Evolutionary conservation across 75 land plant genomes (phyloP).

Genomic region (Isoetes taiwanensis): DNA sequence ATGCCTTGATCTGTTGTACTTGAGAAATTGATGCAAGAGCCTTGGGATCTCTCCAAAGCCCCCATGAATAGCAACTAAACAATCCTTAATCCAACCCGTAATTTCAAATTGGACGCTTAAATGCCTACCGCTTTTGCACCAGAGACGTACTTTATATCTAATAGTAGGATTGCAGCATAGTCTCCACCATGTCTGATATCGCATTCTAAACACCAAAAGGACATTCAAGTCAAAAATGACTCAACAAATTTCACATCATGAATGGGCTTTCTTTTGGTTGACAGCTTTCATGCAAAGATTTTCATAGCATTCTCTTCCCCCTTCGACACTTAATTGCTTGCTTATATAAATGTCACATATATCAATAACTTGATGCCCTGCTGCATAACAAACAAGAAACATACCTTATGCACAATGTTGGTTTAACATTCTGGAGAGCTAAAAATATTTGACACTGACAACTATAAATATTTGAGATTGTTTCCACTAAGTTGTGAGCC

Average conservation of each 20-base stretch:
- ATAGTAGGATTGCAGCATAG: neutral
- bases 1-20: neutral
- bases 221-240: neutral
- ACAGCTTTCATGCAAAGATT: constrained; percentile 4
- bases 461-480: neutral
- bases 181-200: neutral
- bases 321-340: constrained; percentile 51
- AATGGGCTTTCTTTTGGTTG: constrained; percentile 5
- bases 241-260: no score
- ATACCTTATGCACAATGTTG: no score
- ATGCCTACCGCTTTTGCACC: neutral
- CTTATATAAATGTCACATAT: constrained; percentile 36
- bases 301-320: neutral
- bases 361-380: constrained; percentile 14
- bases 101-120: no score
- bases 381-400: no score
- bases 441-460: no score
- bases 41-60: constrained; percentile 1
- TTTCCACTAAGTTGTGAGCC: constrained; percentile 2
- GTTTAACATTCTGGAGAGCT: no score
- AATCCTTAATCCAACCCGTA: neutral
- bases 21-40: constrained; percentile 3
- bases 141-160: neutral
- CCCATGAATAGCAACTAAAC: neutral
- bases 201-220: neutral